Base-by-base conservation (phyloP, 176 grass and related monocot species). In the Oryza meridionalis region DNA sequence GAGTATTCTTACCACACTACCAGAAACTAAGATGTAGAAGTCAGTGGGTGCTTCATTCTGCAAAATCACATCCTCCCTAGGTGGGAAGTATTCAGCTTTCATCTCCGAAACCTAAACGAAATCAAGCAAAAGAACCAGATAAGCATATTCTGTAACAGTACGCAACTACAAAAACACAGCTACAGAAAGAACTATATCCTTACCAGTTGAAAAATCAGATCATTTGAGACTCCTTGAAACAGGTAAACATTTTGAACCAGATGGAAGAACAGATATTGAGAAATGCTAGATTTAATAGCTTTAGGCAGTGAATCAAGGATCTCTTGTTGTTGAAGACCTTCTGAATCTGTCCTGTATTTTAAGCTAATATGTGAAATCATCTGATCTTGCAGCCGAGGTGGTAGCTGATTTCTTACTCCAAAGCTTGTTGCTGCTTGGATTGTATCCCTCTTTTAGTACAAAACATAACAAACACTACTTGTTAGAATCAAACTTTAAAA, bases 291-390 rank as follows among this genome's bases (percentile, higher is more conserved):
- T 84, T 90, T 87, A 70, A 99, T 99, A 78, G 96, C 97, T 83
- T 99, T 99, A 21, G 97, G 97, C 65, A 99, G 87, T 0, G 76
- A 74, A 84, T 99, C 93, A 40, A 99, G 88, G 3, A 93, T 99
- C 72, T 99, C 97, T 84, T 96, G 93, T 76, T 99, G 97, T 80
- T 99, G 97, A 81, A 99, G 97, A 46, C 97, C 93, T 96, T 99
- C 97, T 11, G 97, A 99, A 67, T 96, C 93, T 25, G 97, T 99
- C 49, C 97, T 91, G 84, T 96, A 99, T 81, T 99, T 99, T 64
- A 99, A 92, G 83, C 90, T 96, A 67, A 99, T 81, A 87, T 99
- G 97, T 63, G 97, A 99, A 69, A 96, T 90, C 97, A 99, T 99
- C 87, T 99, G 93, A 55, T 99, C 97, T 94, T 96, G 97, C n/a